Evolutionary conservation across 2,329 filamentous ascomycete species (phyloP).

Genomic region (Colletotrichum nymphaeae): DNA sequence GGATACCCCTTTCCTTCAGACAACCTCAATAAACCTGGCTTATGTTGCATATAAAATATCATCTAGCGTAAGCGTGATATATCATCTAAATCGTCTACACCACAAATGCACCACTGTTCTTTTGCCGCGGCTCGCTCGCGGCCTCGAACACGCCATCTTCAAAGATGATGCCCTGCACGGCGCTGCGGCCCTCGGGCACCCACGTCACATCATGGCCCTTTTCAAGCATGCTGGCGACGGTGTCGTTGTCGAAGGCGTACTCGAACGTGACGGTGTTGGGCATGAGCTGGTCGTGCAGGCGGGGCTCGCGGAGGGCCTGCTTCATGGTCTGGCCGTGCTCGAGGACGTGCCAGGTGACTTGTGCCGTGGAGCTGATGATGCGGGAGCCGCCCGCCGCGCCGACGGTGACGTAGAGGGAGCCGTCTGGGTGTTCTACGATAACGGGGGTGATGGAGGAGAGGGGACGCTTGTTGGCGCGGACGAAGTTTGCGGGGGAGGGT

Average conservation of each 20-base stretch:
- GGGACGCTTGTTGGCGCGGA: conserved; percentile 83
- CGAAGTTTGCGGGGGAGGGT: conserved; percentile 83
- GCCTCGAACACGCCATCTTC: conserved; percentile 80
- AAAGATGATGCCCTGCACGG: conserved; percentile 76
- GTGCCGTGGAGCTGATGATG: conserved; percentile 84
- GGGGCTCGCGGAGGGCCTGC: conserved; percentile 72
- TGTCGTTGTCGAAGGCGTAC: conserved; percentile 72
- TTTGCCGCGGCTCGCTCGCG: conserved; percentile 80
- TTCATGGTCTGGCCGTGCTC: conserved; percentile 70
- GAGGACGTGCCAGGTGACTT: conserved; percentile 78
- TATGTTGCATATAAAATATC: neutral
- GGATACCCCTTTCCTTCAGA: conserved; percentile 49
- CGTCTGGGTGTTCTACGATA: conserved; percentile 74
- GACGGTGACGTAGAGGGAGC: conserved; percentile 74
- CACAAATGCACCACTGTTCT: conserved; percentile 74
- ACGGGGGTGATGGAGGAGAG: conserved; percentile 85
- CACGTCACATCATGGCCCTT: conserved; percentile 80
- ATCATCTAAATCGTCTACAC: conserved; percentile 41
- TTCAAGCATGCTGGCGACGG: conserved; percentile 70
- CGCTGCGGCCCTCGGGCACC: conserved; percentile 71
- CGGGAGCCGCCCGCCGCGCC: conserved; percentile 85
- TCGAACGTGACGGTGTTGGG: conserved; percentile 79
- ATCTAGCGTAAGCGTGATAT: neutral
- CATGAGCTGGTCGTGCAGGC: conserved; percentile 85
- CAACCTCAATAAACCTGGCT: conserved; percentile 22